A percentile compares a stretch with the other conserved stretches of the same genome.
These are phyloP conservation scores for Auricularia sp. DNA, from an alignment of 768 basidiomycete species.

Conservation along the genomic window DNA sequence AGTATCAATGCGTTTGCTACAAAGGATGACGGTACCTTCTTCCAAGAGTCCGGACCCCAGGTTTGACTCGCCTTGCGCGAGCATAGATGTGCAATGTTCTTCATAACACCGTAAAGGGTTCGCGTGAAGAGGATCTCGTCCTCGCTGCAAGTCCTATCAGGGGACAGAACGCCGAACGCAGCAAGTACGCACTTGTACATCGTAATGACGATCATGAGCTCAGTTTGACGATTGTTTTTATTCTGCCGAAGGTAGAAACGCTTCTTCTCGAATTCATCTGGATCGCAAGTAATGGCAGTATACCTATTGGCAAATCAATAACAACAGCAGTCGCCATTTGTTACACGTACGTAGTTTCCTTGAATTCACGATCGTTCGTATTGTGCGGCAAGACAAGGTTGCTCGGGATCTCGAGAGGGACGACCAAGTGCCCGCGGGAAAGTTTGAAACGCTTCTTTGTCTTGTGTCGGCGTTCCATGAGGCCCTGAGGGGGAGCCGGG, in stretches of 20 bases:
- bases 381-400: slow-evolving; percentile 67
- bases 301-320: slow-evolving; percentile 18
- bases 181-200: slow-evolving; percentile 78
- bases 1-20: background rate
- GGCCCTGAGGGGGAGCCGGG: slow-evolving; percentile 64
- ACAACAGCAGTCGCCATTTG: slow-evolving; percentile 8
- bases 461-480: slow-evolving; percentile 63
- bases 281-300: slow-evolving; percentile 89
- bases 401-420: slow-evolving; percentile 76
- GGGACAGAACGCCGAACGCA: background rate
- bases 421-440: slow-evolving; percentile 81
- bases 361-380: slow-evolving; percentile 58
- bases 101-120: slow-evolving; percentile 92
- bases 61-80: slow-evolving; percentile 84
- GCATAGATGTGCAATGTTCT: slow-evolving; percentile 45
- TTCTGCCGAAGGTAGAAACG: slow-evolving; percentile 83
- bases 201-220: slow-evolving; percentile 88
- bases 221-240: slow-evolving; percentile 68
- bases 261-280: slow-evolving; percentile 78
- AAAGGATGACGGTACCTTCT: slow-evolving; percentile 49
- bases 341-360: slow-evolving; percentile 48
- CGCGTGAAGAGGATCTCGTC: slow-evolving; percentile 86
- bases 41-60: slow-evolving; percentile 95
- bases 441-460: slow-evolving; percentile 72
- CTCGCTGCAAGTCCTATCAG: slow-evolving; percentile 38